Conservation (phyloP, 495 filamentous ascomycete species). For the Penicillium egyptiacum region DNA sequence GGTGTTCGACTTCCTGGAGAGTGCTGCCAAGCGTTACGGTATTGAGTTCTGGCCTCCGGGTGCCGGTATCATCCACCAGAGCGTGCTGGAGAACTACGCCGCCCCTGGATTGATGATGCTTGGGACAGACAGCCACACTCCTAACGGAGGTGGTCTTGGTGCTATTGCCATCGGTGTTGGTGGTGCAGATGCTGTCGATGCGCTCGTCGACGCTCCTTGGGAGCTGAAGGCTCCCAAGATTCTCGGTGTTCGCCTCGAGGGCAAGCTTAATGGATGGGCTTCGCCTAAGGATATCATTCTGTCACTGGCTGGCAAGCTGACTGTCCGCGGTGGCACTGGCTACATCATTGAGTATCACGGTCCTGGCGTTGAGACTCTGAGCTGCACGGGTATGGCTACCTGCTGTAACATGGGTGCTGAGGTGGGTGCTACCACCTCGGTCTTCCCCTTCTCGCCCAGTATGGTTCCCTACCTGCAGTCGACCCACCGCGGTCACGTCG, state of each 20-base stretch:
- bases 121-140: slow-evolving; percentile 98
- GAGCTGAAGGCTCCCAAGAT: slow-evolving; percentile 92
- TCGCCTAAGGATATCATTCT: slow-evolving; percentile 95
- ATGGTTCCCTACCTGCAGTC: slow-evolving; percentile 78
- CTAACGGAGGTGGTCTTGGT: slow-evolving; percentile 89
- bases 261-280: slow-evolving; percentile 84
- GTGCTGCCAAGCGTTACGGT: slow-evolving; percentile 90
- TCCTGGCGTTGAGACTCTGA: slow-evolving; percentile 82
- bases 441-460: slow-evolving; percentile 78
- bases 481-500: slow-evolving; percentile 75
- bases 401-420: slow-evolving; percentile 92
- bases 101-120: slow-evolving; percentile 98
- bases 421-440: slow-evolving; percentile 92
- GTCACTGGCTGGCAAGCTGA: slow-evolving; percentile 82
- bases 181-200: slow-evolving; percentile 96
- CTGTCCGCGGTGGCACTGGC: slow-evolving; percentile 91
- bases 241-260: slow-evolving; percentile 81
- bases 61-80: slow-evolving; percentile 99
- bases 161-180: slow-evolving; percentile 97
- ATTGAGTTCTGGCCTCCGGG: slow-evolving; percentile 99
- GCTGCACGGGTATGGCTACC: slow-evolving; percentile 90
- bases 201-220: slow-evolving; percentile 94
- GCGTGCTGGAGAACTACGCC: slow-evolving; percentile 97
- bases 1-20: slow-evolving; percentile 96
- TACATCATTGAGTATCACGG: slow-evolving; percentile 94